These are phyloP conservation scores for Pseudogymnoascus sp. DNA, from an alignment of 2,329 filamentous ascomycete species.

Conservation along the genomic window DNA sequence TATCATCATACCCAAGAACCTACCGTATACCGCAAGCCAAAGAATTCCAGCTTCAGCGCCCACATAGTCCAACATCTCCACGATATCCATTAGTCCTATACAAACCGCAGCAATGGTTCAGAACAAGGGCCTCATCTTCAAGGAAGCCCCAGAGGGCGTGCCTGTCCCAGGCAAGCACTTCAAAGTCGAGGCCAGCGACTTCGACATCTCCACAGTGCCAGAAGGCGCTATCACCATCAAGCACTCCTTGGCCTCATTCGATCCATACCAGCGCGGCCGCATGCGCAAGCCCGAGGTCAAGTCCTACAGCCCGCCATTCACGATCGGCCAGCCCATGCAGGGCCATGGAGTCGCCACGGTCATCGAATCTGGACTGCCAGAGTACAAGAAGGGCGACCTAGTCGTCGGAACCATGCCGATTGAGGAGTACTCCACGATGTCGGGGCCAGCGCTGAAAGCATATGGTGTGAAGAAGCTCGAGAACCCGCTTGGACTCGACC, in stretches of 20 bases:
- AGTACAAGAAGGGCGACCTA: constrained; percentile 60
- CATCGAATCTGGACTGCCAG: constrained; percentile 56
- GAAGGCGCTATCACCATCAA: constrained; percentile 61
- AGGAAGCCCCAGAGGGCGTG: constrained; percentile 54
- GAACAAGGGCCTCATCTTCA: constrained; percentile 73
- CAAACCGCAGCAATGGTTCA: constrained; percentile 32
- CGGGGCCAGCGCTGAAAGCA: constrained; percentile 36
- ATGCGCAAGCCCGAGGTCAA: constrained; percentile 59
- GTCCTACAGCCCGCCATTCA: constrained; percentile 60
- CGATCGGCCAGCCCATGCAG: constrained; percentile 53
- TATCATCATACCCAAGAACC: neutral
- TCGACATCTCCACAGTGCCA: constrained; percentile 55
- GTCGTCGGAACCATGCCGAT: constrained; percentile 49
- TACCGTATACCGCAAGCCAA: neutral
- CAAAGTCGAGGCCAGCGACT: constrained; percentile 53
- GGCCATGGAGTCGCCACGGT: constrained; percentile 61
- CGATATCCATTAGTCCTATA: neutral
- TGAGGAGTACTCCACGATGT: constrained; percentile 60
- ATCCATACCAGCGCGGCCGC: constrained; percentile 75
- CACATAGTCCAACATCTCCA: neutral
- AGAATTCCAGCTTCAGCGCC: neutral
- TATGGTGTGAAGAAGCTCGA: constrained; percentile 45
- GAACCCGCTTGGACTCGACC: constrained; percentile 61
- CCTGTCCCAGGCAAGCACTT: constrained; percentile 67
- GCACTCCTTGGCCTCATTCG: constrained; percentile 67